phyloP scores from a whole-genome alignment of 192 early-diverging fungal species.

The Backusella morwellensis region DNA sequence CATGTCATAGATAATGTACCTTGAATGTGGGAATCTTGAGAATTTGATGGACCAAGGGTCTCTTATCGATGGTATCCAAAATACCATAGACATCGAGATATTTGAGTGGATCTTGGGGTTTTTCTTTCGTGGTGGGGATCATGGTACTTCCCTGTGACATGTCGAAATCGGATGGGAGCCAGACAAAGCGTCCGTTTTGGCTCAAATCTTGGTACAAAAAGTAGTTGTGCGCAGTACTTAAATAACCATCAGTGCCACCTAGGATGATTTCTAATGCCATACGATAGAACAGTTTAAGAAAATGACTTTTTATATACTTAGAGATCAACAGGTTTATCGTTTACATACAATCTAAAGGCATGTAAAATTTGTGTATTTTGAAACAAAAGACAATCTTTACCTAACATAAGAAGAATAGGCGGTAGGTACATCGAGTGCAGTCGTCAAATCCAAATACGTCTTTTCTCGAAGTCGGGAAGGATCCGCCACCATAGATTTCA shows the following conservation, averaged over 20 bases:
- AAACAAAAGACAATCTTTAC: no score
- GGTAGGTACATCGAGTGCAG: no score
- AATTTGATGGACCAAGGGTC: constrained; percentile 32
- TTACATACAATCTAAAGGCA: no score
- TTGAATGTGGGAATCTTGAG: constrained; percentile 31
- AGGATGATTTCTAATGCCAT: constrained; percentile 38
- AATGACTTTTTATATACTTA: neutral
- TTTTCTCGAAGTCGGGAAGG: no score
- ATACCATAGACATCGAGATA: constrained; percentile 4
- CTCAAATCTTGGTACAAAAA: constrained; percentile 38
- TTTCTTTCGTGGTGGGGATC: neutral
- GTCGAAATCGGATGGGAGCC: constrained; percentile 39
- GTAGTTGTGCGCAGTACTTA: constrained; percentile 36
- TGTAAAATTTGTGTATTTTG: no score
- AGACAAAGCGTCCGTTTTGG: constrained; percentile 31
- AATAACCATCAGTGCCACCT: constrained; percentile 35
- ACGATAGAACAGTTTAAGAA: neutral
- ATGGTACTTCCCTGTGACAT: constrained; percentile 34
- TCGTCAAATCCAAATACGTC: no score
- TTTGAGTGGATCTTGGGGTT: no score
- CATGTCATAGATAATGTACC: constrained; percentile 30
- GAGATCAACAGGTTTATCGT: no score
- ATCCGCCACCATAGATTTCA: no score
- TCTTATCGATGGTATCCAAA: neutral
- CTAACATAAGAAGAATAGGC: no score